phyloP scores from a whole-genome alignment of 139 green algal species.

The Chara braunii region DNA sequence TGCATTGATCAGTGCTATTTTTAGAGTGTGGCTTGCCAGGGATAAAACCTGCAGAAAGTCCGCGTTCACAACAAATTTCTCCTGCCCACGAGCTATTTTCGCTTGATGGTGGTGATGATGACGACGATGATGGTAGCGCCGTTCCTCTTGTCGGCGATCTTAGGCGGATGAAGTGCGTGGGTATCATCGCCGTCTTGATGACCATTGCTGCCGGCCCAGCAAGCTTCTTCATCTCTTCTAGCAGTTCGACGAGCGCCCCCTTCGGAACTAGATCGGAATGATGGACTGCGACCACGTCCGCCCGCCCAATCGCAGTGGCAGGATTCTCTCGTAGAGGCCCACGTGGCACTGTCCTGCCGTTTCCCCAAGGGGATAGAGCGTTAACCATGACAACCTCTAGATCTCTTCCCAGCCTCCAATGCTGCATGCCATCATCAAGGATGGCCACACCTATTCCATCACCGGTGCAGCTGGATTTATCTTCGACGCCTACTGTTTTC shows the following conservation, averaged over 20 bases:
- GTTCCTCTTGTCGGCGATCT: neutral
- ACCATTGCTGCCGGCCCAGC: no score
- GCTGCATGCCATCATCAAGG: conserved; percentile 38
- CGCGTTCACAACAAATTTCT: no score
- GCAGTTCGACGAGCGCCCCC: no score
- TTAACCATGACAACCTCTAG: conserved; percentile 39
- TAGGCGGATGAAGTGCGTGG: neutral
- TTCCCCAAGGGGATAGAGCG: conserved; percentile 18
- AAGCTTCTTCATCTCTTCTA: no score
- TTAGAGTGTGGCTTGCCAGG: no score
- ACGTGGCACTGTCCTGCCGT: conserved; percentile 7
- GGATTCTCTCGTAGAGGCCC: conserved; percentile 26
- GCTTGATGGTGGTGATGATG: neutral
- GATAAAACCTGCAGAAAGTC: no score
- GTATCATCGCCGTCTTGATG: neutral
- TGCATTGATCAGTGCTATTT: no score
- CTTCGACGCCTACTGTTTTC: no score
- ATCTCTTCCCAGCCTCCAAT: conserved; percentile 11
- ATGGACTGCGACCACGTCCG: conserved; percentile 20
- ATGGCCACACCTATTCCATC: conserved; percentile 33
- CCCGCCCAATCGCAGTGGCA: neutral
- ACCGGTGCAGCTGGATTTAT: no score
- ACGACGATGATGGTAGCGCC: neutral
- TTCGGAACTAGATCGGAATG: conserved; percentile 27
- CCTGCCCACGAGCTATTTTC: neutral